Percentiles rank a stretch among this genome's conserved stretches.
These are phyloP conservation scores for Monosporozyma solicola DNA, from an alignment of 805 yeast species.

Conservation along the genomic window DNA sequence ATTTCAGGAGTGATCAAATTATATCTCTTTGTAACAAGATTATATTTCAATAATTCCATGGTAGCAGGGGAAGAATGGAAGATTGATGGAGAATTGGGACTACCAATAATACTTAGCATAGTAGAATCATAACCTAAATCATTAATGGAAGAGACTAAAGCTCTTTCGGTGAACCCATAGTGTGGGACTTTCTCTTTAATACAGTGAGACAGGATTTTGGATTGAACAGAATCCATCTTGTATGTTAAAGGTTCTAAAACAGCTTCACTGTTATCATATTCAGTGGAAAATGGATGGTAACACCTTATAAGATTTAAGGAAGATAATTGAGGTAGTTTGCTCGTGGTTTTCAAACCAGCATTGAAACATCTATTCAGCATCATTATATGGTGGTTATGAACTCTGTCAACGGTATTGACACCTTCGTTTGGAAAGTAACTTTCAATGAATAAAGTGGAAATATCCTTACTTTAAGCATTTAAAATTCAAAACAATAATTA, in stretches of 20 bases:
- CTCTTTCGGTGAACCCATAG: constrained; percentile 26
- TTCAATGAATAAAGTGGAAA: background rate
- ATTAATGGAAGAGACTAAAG: constrained; percentile 22
- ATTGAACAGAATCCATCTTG: constrained; percentile 21
- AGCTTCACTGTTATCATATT: constrained; percentile 13
- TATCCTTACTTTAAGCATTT: background rate
- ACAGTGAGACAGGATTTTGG: constrained; percentile 20
- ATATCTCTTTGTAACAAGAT: constrained; percentile 42
- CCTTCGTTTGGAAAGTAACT: background rate
- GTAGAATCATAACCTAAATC: constrained; percentile 22
- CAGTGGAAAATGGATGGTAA: constrained; percentile 22
- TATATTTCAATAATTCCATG: constrained; percentile 46
- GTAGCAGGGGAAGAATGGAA: constrained; percentile 29
- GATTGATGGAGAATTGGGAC: constrained; percentile 26
- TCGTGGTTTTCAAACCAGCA: background rate
- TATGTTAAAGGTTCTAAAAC: constrained; percentile 20
- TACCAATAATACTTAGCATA: constrained; percentile 23
- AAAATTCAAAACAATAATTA: background rate
- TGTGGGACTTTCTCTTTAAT: constrained; percentile 23
- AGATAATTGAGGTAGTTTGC: background rate
- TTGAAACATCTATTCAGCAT: background rate
- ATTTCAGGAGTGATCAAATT: constrained; percentile 30
- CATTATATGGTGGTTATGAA: background rate
- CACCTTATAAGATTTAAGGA: constrained; percentile 5
- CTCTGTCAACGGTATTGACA: background rate